A percentile compares a stretch with the other conserved stretches of the same genome.
These are phyloP conservation scores for Trifolium pratense DNA, from an alignment of 306 rosid species.

Conservation along the genomic window DNA sequence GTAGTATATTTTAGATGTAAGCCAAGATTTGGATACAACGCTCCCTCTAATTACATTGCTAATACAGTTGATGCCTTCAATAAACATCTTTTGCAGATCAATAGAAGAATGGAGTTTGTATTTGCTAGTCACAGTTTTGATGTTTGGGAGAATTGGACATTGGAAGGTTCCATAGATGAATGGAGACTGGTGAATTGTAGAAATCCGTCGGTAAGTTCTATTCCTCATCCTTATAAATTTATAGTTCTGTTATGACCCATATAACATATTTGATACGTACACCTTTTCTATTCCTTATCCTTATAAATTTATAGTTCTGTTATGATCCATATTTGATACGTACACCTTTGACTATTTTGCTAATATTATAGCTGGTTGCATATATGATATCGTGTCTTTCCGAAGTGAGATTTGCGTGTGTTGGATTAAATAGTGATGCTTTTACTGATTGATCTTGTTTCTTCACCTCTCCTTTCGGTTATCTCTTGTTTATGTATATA, in stretches of 20 bases:
- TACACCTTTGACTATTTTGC: conserved; percentile 5
- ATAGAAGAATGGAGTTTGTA: conserved; percentile 90
- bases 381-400: conserved; percentile 28
- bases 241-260: conserved; percentile 29
- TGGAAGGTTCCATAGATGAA: conserved; percentile 86
- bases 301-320: too few relatives aligned
- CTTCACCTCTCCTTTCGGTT: conserved; percentile 5
- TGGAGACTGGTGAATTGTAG: conserved; percentile 92
- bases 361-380: conserved; percentile 17
- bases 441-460: conserved; percentile 20
- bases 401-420: background rate
- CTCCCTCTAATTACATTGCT: conserved; percentile 36
- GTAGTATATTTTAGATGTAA: conserved; percentile 18
- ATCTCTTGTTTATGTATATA: background rate
- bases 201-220: conserved; percentile 71
- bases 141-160: conserved; percentile 95
- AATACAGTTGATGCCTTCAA: conserved; percentile 22
- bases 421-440: conserved; percentile 19
- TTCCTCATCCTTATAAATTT: conserved; percentile 10
- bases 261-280: too few relatives aligned
- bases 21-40: conserved; percentile 10
- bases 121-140: conserved; percentile 99
- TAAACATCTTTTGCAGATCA: conserved; percentile 67
- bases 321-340: conserved; percentile 10
- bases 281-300: too few relatives aligned